Evolutionary conservation across 139 green algal species (phyloP).

Genomic region (Chlamydomonas urium): DNA sequence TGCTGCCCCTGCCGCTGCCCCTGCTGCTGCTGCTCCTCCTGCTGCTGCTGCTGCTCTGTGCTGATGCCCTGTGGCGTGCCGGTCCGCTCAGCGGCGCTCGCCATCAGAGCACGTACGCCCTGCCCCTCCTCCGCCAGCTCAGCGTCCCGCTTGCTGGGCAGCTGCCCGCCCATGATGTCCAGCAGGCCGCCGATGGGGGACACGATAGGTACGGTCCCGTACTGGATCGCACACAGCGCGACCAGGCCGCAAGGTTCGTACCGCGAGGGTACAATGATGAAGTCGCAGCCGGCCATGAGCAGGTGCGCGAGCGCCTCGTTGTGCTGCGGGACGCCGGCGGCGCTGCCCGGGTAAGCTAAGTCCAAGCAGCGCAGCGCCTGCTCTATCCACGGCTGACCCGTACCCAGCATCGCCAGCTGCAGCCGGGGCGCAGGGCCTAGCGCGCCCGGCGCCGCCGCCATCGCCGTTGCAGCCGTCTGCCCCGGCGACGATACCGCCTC

Average conservation of each 20-base stretch:
- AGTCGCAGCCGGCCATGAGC: constrained; percentile 70
- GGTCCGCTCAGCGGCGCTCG: background rate
- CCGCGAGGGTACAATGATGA: constrained; percentile 70
- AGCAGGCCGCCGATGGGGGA: constrained; percentile 62
- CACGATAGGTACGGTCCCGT: constrained; percentile 74
- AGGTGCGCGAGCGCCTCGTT: constrained; percentile 69
- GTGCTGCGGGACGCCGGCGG: constrained; percentile 54
- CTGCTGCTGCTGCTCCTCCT: too few relatives aligned
- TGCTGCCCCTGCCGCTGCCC: too few relatives aligned
- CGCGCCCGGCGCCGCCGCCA: background rate
- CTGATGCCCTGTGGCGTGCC: background rate
- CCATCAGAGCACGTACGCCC: too few relatives aligned
- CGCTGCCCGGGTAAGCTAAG: constrained; percentile 49
- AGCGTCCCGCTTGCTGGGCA: too few relatives aligned
- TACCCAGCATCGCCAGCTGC: constrained; percentile 48
- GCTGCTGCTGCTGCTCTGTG: background rate
- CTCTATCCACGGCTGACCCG: constrained; percentile 62
- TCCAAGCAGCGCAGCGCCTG: constrained; percentile 43
- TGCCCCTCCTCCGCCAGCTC: background rate
- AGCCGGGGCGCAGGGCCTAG: background rate
- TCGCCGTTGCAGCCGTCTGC: background rate
- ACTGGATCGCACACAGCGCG: constrained; percentile 63
- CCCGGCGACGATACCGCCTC: background rate
- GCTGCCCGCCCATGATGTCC: constrained; percentile 55
- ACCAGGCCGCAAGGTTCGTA: constrained; percentile 84